Evolutionary conservation across 1,284 basidiomycete genomes (phyloP).

Genomic region (Cryptococcus sp.): DNA sequence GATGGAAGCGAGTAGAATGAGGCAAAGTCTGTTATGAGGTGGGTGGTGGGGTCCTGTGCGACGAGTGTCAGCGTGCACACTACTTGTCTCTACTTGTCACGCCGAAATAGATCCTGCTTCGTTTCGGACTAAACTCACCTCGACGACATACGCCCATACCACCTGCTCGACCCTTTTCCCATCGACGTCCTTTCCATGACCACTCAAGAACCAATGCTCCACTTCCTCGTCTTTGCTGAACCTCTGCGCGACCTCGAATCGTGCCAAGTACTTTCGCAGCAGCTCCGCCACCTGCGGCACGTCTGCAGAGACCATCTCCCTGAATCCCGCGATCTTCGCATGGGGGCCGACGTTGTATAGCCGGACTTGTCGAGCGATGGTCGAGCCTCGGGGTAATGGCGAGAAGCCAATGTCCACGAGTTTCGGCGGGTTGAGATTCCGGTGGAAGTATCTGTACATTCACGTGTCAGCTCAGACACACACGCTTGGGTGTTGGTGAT

Average conservation of each 20-base stretch:
- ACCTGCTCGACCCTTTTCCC: slow-evolving; percentile 74
- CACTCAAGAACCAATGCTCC: slow-evolving; percentile 83
- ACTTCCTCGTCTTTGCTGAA: slow-evolving; percentile 75
- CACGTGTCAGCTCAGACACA: background rate
- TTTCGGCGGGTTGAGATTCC: slow-evolving; percentile 87
- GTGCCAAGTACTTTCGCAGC: slow-evolving; percentile 76
- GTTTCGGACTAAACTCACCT: slow-evolving; percentile 62
- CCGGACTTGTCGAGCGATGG: slow-evolving; percentile 80
- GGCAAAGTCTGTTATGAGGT: slow-evolving; percentile 89
- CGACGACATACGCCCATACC: slow-evolving; percentile 94
- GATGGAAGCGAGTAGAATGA: slow-evolving; percentile 97
- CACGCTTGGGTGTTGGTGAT: background rate
- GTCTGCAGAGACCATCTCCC: slow-evolving; percentile 86
- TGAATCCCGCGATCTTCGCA: slow-evolving; percentile 64
- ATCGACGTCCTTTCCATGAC: slow-evolving; percentile 67
- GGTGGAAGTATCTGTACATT: slow-evolving; percentile 78
- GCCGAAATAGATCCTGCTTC: background rate
- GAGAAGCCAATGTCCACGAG: slow-evolving; percentile 90
- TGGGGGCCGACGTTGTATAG: slow-evolving; percentile 65
- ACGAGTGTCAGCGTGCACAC: background rate
- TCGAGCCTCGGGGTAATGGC: slow-evolving; percentile 78
- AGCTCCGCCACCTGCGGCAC: slow-evolving; percentile 71
- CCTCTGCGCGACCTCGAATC: slow-evolving; percentile 82
- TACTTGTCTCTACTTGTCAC: background rate
- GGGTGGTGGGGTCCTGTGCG: slow-evolving; percentile 72